Conservation (phyloP, 768 basidiomycete species). For the Tylopilus balloui region DNA sequence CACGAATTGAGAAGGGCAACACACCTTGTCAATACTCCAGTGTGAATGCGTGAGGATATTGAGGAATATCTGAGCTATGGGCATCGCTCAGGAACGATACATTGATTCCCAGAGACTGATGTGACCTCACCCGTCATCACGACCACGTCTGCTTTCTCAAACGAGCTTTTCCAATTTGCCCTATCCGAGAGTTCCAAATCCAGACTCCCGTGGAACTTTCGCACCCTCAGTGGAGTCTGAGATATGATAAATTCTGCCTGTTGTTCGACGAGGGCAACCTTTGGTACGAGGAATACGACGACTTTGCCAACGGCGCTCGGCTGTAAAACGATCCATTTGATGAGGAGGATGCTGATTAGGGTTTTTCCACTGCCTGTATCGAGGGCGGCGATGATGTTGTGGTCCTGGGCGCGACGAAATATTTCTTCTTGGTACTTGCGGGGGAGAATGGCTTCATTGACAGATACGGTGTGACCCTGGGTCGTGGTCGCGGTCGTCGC, state of each 20-base stretch:
- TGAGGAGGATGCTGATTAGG: conserved; percentile 56
- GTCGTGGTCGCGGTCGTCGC: conserved; percentile 20
- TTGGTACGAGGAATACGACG: conserved; percentile 79
- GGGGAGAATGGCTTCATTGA: conserved; percentile 40
- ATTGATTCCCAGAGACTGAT: neutral
- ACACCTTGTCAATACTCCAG: conserved; percentile 64
- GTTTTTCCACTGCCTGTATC: conserved; percentile 64
- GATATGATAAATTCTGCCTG: conserved; percentile 63
- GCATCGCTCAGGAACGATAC: conserved; percentile 2
- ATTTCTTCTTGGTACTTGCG: conserved; percentile 56
- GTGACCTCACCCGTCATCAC: conserved; percentile 72
- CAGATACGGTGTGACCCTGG: conserved; percentile 23
- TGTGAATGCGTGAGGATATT: conserved; percentile 79
- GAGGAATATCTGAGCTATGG: conserved; percentile 73
- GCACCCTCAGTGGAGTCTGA: conserved; percentile 63
- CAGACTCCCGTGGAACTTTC: conserved; percentile 64
- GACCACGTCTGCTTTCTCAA: conserved; percentile 65
- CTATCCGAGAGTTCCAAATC: conserved; percentile 70
- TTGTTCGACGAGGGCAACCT: conserved; percentile 81
- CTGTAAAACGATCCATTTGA: conserved; percentile 67
- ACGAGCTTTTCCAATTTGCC: conserved; percentile 57
- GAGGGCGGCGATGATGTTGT: conserved; percentile 55
- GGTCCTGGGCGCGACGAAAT: conserved; percentile 44
- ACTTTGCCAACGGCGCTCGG: conserved; percentile 50
- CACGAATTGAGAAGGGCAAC: neutral